Base-by-base conservation (phyloP, 1,284 basidiomycete genomes). In the Trichosporon ovoides region DNA sequence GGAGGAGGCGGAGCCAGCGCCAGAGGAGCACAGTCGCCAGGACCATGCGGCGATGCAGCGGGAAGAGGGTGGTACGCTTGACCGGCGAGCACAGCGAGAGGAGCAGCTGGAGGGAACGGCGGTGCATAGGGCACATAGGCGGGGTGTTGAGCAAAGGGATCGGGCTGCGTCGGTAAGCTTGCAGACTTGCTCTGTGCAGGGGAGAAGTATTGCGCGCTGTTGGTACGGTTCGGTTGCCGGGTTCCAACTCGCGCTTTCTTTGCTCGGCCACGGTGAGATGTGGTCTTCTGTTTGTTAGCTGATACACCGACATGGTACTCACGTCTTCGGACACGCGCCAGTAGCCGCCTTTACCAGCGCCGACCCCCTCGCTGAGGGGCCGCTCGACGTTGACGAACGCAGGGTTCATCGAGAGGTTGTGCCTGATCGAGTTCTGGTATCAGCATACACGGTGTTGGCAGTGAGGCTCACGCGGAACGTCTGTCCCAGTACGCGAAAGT, bases 401-500 rank as follows among this genome's bases (percentile, higher is more conserved):
- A 59, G 86, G 83, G 71, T 91, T 87, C 36, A 93, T 76, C 5
- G 87, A 90, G 4, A 95, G 80, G 63, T 87, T 88, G 76, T 94
- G 91, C 11, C 91, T 83, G 58, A 94, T 89, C 9, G 89, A 91
- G 68, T 86, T 86, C 87, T 70, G 53, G 31, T 2, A 31, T 53
- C 43, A 55, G 49, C 50, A 43, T n/a, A 18, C 36, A 18, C 22
- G 55, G 14, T n/a, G 9, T 9, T 19, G 7, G n/a, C n/a, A n/a
- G n/a, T n/a, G n/a, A n/a, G 19, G 60, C 64, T 53, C 35, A 68
- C 68, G 20, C 65, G 64, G 58, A 68, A 68, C 4, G 62, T 67
- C 35, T 58, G 57, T 1, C 64, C 64, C 16, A 59, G 54, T 9
- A 57, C 48, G 19, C 58, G 58, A 28, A 66, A 66, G 57, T 61